Evolutionary conservation across 2,329 filamentous ascomycete species (phyloP), one percentile per base, ranked within the genome.

Genomic region (Trichoderma sp.): DNA sequence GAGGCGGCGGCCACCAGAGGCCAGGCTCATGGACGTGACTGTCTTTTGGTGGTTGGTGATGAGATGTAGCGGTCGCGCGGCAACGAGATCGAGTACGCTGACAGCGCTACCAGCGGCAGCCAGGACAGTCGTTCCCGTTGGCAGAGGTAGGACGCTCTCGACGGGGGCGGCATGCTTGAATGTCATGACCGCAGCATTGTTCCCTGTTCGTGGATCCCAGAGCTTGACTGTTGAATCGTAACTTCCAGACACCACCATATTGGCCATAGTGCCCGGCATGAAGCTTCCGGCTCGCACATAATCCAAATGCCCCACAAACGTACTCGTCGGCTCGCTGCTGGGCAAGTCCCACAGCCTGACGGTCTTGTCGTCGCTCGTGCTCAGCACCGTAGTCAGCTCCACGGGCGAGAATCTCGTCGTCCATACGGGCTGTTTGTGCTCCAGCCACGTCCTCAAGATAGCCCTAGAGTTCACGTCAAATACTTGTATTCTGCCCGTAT

Each of bases 31-130:
- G 8, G 91, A 90, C 0, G 95, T 98, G 69, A 99, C 94, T 0
- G 95, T 97, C 87, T 98, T 99, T 77, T 99, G 95, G 80, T 99
- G 95, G 77, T 96, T 98, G 73, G 90, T 90, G 70, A 99, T 90
- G 76, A 97, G 84, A 73, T 93, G 90, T 68, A 97, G 83, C 5
- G 94, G 93, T 75, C 92, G 93, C 29, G 92, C 95, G 59, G 94
- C 94, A 17, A 98, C 91, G 53, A 99, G 86, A 78, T 99, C 95
- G 70, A 99, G 85, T 12, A 99, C 93, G 6, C 92, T 93, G 74
- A 99, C 92, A 70, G 92, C 88, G 75, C 92, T 96, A 68, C 92
- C 94, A 19, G 93, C 89, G 2, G 94, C 88, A 13, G 93, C 93
- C 37, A 97, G 85, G 27, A 99, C 83, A 4, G 92, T 93, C 5